phyloP scores from a whole-genome alignment of 83 land plant genomes.

The Larix sibirica region DNA sequence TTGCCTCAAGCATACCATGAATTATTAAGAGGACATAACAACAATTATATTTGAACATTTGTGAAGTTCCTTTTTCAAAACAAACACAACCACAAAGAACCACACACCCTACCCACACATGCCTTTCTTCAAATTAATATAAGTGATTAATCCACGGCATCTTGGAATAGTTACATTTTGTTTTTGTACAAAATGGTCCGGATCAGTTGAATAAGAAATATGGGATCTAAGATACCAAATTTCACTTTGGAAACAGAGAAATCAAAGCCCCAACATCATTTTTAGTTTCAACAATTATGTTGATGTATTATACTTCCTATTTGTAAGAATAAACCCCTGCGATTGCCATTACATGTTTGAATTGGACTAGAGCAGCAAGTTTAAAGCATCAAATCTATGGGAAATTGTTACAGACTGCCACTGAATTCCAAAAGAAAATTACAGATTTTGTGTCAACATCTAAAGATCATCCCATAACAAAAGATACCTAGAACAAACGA shows the following conservation, averaged over 20 bases:
- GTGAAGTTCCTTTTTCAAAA: background rate
- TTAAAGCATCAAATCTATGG: background rate
- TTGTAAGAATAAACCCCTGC: too few relatives aligned
- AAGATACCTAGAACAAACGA: too few relatives aligned
- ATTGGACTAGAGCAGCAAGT: too few relatives aligned
- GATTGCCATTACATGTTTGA: too few relatives aligned
- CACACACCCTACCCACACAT: background rate
- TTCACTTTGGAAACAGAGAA: background rate
- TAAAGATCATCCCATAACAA: background rate
- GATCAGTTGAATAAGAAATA: background rate
- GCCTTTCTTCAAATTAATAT: background rate
- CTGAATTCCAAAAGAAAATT: background rate
- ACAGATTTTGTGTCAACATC: background rate
- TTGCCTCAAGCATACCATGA: too few relatives aligned
- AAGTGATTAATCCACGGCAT: background rate
- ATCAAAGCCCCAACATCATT: slow-evolving; percentile 1
- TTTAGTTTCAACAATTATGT: background rate
- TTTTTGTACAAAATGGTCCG: background rate
- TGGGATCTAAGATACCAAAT: background rate
- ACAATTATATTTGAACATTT: too few relatives aligned
- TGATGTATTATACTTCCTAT: background rate
- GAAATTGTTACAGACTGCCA: background rate
- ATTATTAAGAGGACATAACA: too few relatives aligned
- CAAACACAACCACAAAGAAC: background rate
- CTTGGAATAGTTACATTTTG: background rate